Conservation (phyloP, 352 stramenopile species). For the Globisporangium spinosum region DNA sequence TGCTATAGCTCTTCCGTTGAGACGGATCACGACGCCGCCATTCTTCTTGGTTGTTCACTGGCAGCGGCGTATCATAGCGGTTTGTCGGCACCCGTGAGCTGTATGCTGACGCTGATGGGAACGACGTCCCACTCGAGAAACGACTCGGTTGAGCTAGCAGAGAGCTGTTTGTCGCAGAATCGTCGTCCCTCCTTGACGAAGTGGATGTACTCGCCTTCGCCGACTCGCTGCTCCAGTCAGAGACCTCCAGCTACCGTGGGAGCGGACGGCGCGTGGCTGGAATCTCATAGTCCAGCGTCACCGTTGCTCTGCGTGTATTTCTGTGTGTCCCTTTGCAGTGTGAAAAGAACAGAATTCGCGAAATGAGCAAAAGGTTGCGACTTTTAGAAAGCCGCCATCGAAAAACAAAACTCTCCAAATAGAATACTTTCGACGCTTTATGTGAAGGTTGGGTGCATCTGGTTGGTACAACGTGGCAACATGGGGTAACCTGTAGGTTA, state of each 20-base stretch:
- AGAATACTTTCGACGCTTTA: neutral
- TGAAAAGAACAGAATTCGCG: neutral
- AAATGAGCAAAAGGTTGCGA: no score
- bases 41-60: slow-evolving; percentile 9
- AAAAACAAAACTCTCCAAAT: no score
- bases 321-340: neutral
- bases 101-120: neutral
- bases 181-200: neutral
- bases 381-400: no score
- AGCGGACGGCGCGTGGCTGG: slow-evolving; percentile 33
- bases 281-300: slow-evolving; percentile 25
- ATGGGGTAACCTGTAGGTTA: slow-evolving; percentile 4
- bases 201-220: slow-evolving; percentile 4
- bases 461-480: no score
- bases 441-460: neutral
- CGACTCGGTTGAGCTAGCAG: neutral
- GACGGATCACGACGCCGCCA: neutral
- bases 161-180: neutral
- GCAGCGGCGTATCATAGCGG: slow-evolving; percentile 2
- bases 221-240: slow-evolving; percentile 28
- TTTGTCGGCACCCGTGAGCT: slow-evolving; percentile 6
- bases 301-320: neutral
- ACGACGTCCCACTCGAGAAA: neutral
- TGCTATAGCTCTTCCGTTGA: neutral
- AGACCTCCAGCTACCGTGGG: slow-evolving; percentile 50